phyloP scores from a whole-genome alignment of 306 rosid species.

The Dryas alaskensis region DNA sequence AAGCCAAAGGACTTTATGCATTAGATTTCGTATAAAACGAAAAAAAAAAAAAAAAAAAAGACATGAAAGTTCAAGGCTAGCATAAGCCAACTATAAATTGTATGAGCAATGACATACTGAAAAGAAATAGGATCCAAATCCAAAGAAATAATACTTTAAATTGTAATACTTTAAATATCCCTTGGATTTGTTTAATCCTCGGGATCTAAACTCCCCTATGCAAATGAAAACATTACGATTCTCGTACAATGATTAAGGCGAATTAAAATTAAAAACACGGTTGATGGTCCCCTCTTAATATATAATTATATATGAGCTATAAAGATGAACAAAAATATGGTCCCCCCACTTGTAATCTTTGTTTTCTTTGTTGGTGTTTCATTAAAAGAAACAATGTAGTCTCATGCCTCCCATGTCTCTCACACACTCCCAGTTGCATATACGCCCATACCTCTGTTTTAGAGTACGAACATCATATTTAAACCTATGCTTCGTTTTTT shows the following conservation, averaged over 20 bases:
- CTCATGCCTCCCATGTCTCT: slow-evolving; percentile 28
- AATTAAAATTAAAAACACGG: slow-evolving; percentile 5
- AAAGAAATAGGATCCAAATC: too few relatives aligned
- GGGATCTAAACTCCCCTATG: not conserved
- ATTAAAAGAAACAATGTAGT: slow-evolving; percentile 49
- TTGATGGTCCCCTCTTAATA: slow-evolving; percentile 24
- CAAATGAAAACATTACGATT: not conserved
- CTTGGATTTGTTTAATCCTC: not conserved
- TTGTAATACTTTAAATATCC: too few relatives aligned
- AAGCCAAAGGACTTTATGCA: too few relatives aligned
- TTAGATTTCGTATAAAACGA: too few relatives aligned
- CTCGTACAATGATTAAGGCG: slow-evolving; percentile 8
- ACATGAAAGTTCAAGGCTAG: too few relatives aligned
- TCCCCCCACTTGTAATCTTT: slow-evolving; percentile 21
- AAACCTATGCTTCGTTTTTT: not conserved
- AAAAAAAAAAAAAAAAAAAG: too few relatives aligned
- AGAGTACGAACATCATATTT: slow-evolving; percentile 9
- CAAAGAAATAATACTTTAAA: too few relatives aligned
- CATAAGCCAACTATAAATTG: too few relatives aligned
- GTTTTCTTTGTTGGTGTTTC: slow-evolving; percentile 41
- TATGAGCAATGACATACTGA: too few relatives aligned
- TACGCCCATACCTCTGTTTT: slow-evolving; percentile 17
- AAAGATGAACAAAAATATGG: slow-evolving; percentile 21
- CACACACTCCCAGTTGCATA: slow-evolving; percentile 23
- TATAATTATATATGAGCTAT: not conserved